Evolutionary conservation across 306 rosid genomes (phyloP).

Genomic region (Abrus pulchellus): DNA sequence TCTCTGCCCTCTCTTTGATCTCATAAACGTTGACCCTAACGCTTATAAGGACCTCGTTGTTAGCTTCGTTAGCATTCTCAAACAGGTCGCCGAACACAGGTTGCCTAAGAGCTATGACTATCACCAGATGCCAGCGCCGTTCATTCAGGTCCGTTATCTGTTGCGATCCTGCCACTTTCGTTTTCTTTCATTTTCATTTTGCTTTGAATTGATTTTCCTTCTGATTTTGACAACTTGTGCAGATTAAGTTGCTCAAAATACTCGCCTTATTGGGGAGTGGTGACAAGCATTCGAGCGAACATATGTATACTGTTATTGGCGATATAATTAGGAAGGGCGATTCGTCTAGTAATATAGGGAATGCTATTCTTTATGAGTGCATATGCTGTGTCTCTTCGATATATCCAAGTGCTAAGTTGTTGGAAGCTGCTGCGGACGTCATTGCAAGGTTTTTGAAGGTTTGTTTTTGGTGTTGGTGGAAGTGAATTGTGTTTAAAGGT

Average conservation of each 20-base stretch:
- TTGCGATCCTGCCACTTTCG: neutral
- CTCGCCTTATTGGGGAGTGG: conserved; percentile 86
- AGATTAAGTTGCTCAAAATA: conserved; percentile 91
- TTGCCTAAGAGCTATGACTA: conserved; percentile 93
- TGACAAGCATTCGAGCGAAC: conserved; percentile 88
- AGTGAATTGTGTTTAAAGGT: conserved; percentile 31
- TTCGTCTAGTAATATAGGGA: conserved; percentile 84
- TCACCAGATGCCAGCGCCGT: conserved; percentile 91
- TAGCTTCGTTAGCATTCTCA: conserved; percentile 89
- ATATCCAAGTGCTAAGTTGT: conserved; percentile 75
- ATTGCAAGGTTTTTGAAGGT: conserved; percentile 93
- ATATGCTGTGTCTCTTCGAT: conserved; percentile 87
- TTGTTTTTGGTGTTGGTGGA: conserved; percentile 34
- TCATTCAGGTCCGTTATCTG: conserved; percentile 63
- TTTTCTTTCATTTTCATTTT: neutral
- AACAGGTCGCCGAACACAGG: conserved; percentile 87
- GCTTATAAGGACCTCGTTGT: conserved; percentile 83
- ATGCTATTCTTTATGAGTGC: conserved; percentile 90
- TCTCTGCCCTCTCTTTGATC: conserved; percentile 82
- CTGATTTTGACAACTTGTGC: conserved; percentile 50
- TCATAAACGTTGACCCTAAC: conserved; percentile 62
- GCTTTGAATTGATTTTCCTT: conserved; percentile 7
- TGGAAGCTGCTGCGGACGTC: conserved; percentile 87
- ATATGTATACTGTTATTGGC: conserved; percentile 82
- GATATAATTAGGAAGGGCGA: conserved; percentile 88